Evolutionary conservation across 2,329 filamentous ascomycete genomes (phyloP), one percentile per base, ranked within the genome.

Genomic region (Exophiala alcalophila): DNA sequence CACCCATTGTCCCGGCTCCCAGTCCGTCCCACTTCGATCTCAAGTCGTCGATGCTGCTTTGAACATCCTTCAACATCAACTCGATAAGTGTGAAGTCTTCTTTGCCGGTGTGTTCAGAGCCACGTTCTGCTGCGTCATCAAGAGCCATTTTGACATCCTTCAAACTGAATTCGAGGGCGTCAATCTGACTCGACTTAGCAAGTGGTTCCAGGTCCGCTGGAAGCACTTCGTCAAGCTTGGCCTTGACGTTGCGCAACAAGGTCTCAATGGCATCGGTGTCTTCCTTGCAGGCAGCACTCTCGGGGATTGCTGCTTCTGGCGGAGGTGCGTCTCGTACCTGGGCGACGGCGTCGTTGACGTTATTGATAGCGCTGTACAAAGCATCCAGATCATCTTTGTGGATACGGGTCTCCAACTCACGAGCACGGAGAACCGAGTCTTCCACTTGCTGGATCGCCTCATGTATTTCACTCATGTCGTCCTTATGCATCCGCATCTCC

Each of bases 201-300:
- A 80, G 71, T 44, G 85, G 80, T 23, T 89, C 84, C 3, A 80
- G 76, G 36, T 90, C 71, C 1, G 76, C 71, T 18, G 78, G 62
- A 4, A 64, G 78, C 35, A 94, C 77, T 46, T 94, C 89, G 45
- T 96, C 91, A 7, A 97, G 71, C 32, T 86, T 86, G 4, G 83
- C 81, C 62, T 96, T 96, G 21, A 89, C 90, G 61, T 94, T 95
- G 28, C 84, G 81, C 9, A 97, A 74, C 34, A 97, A 81, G 0
- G 85, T 94, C 64, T 96, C 91, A 45, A 97, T 90, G 8, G 88
- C 88, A 49, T 91, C 81, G 0, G 90, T 86, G 56, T 97, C 90
- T 53, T 95, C 88, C 60, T 86, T 86, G 21, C 74, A 80, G 4
- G 84, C 81, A 2, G 73, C 62, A 25, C 81, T 79, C 33, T 76